These are phyloP conservation scores for Pseudodiploospora longispora DNA, from an alignment of 2,329 filamentous ascomycete genomes.

Conservation along the genomic window DNA sequence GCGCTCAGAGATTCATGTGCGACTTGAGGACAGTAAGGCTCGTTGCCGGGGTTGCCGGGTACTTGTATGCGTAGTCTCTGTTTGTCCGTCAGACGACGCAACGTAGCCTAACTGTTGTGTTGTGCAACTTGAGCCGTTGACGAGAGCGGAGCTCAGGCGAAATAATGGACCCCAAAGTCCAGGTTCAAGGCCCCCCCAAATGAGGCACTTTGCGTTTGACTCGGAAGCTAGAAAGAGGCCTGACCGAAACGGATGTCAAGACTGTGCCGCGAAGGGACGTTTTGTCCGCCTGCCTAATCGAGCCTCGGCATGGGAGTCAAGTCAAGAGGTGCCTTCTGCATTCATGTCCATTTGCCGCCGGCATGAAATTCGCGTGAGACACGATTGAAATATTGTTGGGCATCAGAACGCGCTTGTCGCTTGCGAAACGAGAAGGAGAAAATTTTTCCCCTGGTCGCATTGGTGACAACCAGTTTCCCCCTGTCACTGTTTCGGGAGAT, in stretches of 20 bases:
- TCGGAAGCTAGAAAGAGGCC: background rate
- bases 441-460: background rate
- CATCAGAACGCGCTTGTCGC: background rate
- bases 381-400: constrained; percentile 1
- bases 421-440: no score
- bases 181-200: no score
- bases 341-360: background rate
- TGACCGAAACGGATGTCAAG: background rate
- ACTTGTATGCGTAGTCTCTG: constrained; percentile 1
- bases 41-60: background rate
- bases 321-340: background rate
- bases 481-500: background rate
- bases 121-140: no score
- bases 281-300: constrained; percentile 6
- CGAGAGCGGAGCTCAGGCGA: no score
- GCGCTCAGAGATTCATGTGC: background rate
- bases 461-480: constrained; percentile 1
- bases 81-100: background rate
- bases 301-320: background rate
- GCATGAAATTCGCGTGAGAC: background rate
- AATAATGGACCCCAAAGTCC: no score
- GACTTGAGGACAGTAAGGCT: background rate
- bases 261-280: background rate
- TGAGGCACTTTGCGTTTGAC: no score
- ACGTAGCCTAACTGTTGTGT: background rate